These are phyloP conservation scores for Quercus berberidifolia DNA, from an alignment of 306 rosid genomes.

Conservation along the genomic window DNA sequence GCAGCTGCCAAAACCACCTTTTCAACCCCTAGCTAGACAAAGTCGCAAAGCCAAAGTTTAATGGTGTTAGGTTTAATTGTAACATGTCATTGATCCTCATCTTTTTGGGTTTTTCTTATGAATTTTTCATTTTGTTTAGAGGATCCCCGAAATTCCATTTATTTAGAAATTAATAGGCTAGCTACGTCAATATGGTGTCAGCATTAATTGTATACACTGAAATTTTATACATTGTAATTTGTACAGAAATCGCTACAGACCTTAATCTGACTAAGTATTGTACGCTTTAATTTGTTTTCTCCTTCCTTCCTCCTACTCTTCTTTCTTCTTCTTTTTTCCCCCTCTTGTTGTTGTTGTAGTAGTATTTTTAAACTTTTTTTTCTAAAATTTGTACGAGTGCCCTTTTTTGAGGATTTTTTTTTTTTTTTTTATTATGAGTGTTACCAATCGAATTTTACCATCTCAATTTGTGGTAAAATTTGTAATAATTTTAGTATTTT, in stretches of 20 bases:
- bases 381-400: not conserved
- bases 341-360: no score
- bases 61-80: not conserved
- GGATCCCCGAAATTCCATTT: conserved; percentile 5
- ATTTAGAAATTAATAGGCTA: conserved; percentile 16
- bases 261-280: conserved; percentile 17
- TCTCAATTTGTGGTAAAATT: no score
- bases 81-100: not conserved
- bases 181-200: conserved; percentile 32
- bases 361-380: no score
- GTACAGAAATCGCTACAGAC: conserved; percentile 48
- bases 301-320: no score
- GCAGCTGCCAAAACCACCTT: conserved; percentile 71
- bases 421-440: no score
- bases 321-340: not conserved
- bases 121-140: conserved; percentile 4
- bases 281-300: not conserved
- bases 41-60: not conserved
- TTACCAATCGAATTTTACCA: no score
- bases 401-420: no score
- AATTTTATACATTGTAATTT: conserved; percentile 32
- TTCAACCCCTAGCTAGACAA: conserved; percentile 59
- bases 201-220: conserved; percentile 39
- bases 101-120: not conserved
- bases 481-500: no score